These are phyloP conservation scores for Yamadazyma atlantica DNA, from an alignment of 1,139 yeast species.

Conservation along the genomic window DNA sequence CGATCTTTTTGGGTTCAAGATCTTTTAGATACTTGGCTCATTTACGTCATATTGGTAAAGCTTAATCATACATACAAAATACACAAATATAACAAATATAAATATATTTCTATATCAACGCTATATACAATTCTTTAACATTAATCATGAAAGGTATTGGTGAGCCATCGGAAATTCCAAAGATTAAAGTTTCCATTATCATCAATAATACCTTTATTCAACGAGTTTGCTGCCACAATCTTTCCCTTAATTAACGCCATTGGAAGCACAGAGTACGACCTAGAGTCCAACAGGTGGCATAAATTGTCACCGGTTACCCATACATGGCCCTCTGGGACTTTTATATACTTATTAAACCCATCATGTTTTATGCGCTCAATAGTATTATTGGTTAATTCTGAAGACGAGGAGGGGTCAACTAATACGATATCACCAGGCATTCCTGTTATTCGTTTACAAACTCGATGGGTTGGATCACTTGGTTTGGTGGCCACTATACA, in stretches of 20 bases:
- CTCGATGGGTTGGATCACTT: slow-evolving; percentile 80
- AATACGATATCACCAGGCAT: slow-evolving; percentile 90
- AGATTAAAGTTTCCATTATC: slow-evolving; percentile 34
- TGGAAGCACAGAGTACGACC: slow-evolving; percentile 86
- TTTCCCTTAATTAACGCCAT: slow-evolving; percentile 86
- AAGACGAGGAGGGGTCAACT: slow-evolving; percentile 73
- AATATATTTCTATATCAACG: no score
- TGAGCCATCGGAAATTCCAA: slow-evolving; percentile 56
- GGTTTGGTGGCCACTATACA: slow-evolving; percentile 88
- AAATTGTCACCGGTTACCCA: slow-evolving; percentile 97
- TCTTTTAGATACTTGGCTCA: slow-evolving; percentile 42
- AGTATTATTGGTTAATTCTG: slow-evolving; percentile 45
- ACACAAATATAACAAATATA: not conserved
- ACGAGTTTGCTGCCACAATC: slow-evolving; percentile 64
- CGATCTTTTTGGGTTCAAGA: slow-evolving; percentile 68
- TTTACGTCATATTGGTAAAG: slow-evolving; percentile 34
- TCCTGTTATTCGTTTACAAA: slow-evolving; percentile 90
- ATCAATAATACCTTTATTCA: slow-evolving; percentile 32
- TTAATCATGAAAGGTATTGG: slow-evolving; percentile 37
- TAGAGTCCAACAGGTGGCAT: slow-evolving; percentile 84
- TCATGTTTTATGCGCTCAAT: slow-evolving; percentile 32
- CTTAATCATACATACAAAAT: slow-evolving; percentile 5
- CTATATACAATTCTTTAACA: no score
- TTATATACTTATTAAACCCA: slow-evolving; percentile 58
- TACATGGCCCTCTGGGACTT: slow-evolving; percentile 86